Base-by-base conservation (phyloP, 2,329 filamentous ascomycete species). In the Leptosphaerulina australis region DNA sequence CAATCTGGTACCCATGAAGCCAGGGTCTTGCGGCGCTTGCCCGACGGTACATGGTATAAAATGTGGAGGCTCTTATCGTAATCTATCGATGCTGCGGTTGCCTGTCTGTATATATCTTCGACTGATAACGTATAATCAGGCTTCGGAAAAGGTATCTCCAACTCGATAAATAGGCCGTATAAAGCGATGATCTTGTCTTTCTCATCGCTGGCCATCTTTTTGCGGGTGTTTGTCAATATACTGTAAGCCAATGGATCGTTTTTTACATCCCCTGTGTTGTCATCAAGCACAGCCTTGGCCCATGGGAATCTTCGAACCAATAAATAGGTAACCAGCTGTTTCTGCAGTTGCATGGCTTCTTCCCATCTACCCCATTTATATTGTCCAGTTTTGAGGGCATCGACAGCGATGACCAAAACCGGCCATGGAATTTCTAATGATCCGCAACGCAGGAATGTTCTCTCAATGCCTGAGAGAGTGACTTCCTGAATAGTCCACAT, bases 401-500 rank as follows among this genome's bases (percentile, higher is more conserved):
- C 45, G 18, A 44, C 9, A 29, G 11, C 47, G 17, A 36, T 36
- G 24, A 50, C 10, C 3, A 50, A 18, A 3, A 18, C 12, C 4
- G 17, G 12, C 39, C 40, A 45, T 4, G 21, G 24, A 24, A 50
- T 20, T 24, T 38, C 37, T 14, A 34, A 14, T 3, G 12, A 12
- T n/a, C 47, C 39, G 26, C 47, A 50, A n/a, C 40, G 30, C 3
- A 50, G 5, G 15, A 37, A 14, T 10, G 44, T 30, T 15, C 37
- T 44, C 4, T 49, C 34, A 15, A 41, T 29, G 14, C 17, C 26
- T 3, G 39, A 14, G 3, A 50, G 22, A 11, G 47, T 25, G 15
- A 45, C 47, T 31, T 50, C 47, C 31, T 50, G 47, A 8, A 50
- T 39, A 1, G 40, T 50, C 47, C 47, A 50, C 47, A 50, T 45